Percentiles rank a stretch among this genome's conserved stretches.
Evolutionary conservation across 2,329 filamentous ascomycete genomes (phyloP).

Genomic region (Verticillium isaacii): DNA sequence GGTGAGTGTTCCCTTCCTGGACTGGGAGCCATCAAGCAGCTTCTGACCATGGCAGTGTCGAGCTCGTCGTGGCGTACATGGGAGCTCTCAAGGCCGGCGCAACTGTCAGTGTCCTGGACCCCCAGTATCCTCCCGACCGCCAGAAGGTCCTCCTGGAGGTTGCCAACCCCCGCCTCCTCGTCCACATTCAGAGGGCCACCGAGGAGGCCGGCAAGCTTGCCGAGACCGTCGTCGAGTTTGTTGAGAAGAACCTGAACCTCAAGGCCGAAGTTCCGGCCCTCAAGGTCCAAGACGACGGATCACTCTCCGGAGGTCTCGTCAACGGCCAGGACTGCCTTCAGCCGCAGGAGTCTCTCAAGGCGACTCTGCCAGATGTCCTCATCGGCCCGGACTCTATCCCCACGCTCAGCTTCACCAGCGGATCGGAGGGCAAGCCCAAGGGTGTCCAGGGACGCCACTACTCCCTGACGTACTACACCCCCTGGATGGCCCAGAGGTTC

Average conservation of each 20-base stretch:
- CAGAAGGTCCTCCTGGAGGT: slow-evolving; percentile 83
- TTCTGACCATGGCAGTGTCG: slow-evolving; percentile 38
- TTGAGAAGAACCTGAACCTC: slow-evolving; percentile 67
- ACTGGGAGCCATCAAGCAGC: background rate
- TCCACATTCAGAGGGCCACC: slow-evolving; percentile 68
- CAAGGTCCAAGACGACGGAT: slow-evolving; percentile 65
- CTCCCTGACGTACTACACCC: slow-evolving; percentile 78
- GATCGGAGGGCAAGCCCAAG: slow-evolving; percentile 76
- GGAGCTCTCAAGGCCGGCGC: slow-evolving; percentile 39
- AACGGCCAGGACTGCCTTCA: background rate
- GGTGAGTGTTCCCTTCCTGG: slow-evolving; percentile 28
- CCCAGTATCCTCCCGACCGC: slow-evolving; percentile 73
- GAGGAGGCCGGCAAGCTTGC: slow-evolving; percentile 47
- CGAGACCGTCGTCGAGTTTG: slow-evolving; percentile 40
- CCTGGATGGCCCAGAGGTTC: slow-evolving; percentile 89
- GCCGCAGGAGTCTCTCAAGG: slow-evolving; percentile 22
- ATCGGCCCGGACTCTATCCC: slow-evolving; percentile 83
- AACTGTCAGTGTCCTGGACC: slow-evolving; percentile 68
- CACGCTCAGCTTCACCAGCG: slow-evolving; percentile 70
- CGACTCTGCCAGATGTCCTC: slow-evolving; percentile 62
- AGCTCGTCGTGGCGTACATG: slow-evolving; percentile 36
- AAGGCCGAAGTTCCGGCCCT: slow-evolving; percentile 72
- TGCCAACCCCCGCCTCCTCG: slow-evolving; percentile 65
- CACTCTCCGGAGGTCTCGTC: slow-evolving; percentile 62
- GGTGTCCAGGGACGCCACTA: slow-evolving; percentile 86